phyloP scores from a whole-genome alignment of 345 rosid genomes.

The Ceriops zippeliana region DNA sequence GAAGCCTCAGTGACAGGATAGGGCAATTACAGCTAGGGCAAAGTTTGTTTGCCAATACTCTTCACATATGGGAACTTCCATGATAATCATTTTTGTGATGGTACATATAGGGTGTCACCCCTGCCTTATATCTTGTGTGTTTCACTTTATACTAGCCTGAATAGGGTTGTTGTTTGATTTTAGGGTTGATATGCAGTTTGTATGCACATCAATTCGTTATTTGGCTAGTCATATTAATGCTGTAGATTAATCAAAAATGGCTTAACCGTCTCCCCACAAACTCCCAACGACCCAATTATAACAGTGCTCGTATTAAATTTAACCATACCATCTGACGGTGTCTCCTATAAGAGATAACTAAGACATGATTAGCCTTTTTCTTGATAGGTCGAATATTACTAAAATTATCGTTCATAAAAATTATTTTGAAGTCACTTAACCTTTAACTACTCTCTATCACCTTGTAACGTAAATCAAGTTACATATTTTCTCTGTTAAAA shows the following conservation, averaged over 20 bases:
- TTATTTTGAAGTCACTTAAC: too few relatives aligned
- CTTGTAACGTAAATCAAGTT: too few relatives aligned
- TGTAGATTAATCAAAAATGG: neutral
- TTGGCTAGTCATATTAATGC: neutral
- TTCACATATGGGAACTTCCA: neutral
- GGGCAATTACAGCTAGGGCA: slow-evolving; percentile 37
- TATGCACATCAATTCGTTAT: neutral
- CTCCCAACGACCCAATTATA: too few relatives aligned
- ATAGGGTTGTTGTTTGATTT: neutral
- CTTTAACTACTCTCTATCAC: too few relatives aligned
- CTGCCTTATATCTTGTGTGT: neutral
- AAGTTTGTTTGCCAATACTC: slow-evolving; percentile 11
- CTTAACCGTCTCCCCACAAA: neutral
- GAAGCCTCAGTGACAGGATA: slow-evolving; percentile 25
- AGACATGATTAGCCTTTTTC: too few relatives aligned
- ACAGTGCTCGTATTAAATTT: too few relatives aligned
- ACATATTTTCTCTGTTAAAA: too few relatives aligned
- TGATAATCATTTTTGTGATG: slow-evolving; percentile 3
- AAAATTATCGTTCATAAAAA: too few relatives aligned
- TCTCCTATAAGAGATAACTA: too few relatives aligned
- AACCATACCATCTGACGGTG: too few relatives aligned
- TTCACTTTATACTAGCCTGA: neutral
- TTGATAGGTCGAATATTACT: too few relatives aligned
- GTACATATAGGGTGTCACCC: slow-evolving; percentile 7
- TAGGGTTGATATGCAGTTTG: neutral